Percentiles rank a stretch among this genome's conserved stretches.
These are phyloP conservation scores for Pseudogymnoascus sp. DNA, from an alignment of 2,329 filamentous ascomycete species.

Conservation along the genomic window DNA sequence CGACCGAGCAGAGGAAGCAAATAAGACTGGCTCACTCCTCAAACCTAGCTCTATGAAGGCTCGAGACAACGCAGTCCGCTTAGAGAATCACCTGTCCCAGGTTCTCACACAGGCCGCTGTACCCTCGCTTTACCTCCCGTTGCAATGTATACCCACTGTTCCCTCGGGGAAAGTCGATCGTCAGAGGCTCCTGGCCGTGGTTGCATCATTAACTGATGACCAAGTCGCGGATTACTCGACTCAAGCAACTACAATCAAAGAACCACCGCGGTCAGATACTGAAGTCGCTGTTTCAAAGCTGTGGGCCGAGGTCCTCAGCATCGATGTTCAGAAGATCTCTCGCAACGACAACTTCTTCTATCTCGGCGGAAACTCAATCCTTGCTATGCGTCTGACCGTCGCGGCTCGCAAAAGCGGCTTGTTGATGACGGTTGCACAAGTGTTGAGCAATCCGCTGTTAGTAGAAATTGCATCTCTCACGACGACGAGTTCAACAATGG, in stretches of 20 bases:
- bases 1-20: background rate
- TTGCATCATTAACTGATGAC: background rate
- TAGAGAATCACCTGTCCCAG: background rate
- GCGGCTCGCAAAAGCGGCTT: constrained; percentile 9
- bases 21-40: background rate
- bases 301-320: constrained; percentile 34
- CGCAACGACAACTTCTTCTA: constrained; percentile 29
- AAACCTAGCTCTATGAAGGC: background rate
- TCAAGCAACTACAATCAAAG: background rate
- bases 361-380: constrained; percentile 37
- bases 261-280: constrained; percentile 12
- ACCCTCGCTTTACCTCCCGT: background rate
- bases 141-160: background rate
- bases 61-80: background rate
- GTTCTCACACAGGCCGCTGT: background rate
- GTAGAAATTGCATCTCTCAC: background rate
- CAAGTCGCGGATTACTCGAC: background rate
- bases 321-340: constrained; percentile 24
- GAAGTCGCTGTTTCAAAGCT: constrained; percentile 25
- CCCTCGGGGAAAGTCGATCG: background rate
- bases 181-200: background rate
- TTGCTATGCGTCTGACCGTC: constrained; percentile 29
- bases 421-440: constrained; percentile 7
- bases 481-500: too few species aligned
- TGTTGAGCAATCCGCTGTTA: constrained; percentile 13